Base-by-base conservation (phyloP, 2,329 filamentous ascomycete species). In the Alternaria incomplexa region DNA sequence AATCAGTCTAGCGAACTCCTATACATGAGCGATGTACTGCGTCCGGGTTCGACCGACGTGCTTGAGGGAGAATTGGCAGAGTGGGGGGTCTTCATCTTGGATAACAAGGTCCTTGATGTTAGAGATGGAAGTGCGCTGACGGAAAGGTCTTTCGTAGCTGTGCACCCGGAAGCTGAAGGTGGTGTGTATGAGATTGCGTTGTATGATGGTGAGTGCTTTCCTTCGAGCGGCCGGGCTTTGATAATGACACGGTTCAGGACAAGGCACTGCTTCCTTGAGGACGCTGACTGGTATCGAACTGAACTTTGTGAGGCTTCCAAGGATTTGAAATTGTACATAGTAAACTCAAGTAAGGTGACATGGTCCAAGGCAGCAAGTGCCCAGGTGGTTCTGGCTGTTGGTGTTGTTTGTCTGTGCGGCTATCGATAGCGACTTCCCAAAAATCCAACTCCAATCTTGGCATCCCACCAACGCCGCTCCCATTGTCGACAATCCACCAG, bases 1-100 rank as follows among this genome's bases (percentile, higher is more conserved):
- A 67, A 64, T 20, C 50, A 40, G 30, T 53, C 20, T 48, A 69
- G 72, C 13, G 53, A 62, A 10, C 64, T 77, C 15, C 61, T 76
- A 12, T 72, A 74, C 36, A 26, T 73, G 25, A 62, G 74, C 15
- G 74, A 76, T 53, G 66, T 71, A 6, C 69, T 68, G 10, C 75
- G 67, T 28, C 73, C 74, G 12, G 65, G 52, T 20, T 56, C 51
- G 3, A 60, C 46, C 17, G 69, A 12, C 12, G 75, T 77, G 56
- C 72, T 73, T 6, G 59, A 55, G 13, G 72, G 75, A 15, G 66
- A 70, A 52, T 44, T 72, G 56, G 74, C 75, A 65, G 74, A 77
- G 52, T 75, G 74, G 73, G 71, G 66, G 15, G 74, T 73, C 2
- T 77, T 77, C 57, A 75, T 73, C 1, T 68, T 67, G 53, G 70